Base-by-base conservation (phyloP, 768 basidiomycete species). In the Hericium rajendrae region DNA sequence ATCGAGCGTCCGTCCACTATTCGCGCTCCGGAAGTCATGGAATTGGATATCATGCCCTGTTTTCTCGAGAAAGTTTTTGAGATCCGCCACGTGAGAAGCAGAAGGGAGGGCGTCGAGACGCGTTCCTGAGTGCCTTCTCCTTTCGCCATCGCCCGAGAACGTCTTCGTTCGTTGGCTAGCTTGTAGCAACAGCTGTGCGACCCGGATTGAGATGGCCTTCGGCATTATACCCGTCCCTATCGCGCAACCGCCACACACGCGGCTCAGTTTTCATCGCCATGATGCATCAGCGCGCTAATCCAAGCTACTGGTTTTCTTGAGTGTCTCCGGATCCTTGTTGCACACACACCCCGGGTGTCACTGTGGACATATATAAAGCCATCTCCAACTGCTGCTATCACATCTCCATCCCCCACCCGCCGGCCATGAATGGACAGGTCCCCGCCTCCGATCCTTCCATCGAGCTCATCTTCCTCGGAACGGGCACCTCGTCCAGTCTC, bases 381-480 rank as follows among this genome's bases (percentile, higher is more conserved):
- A 32, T 32, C 32, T 32, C 32, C 6, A 32, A 32, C 32, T 32
- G 9, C 32, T 32, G 32, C 9, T 32, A 32, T 32, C 32, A 32
- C 6, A 32, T 32, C 32, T 32, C 32, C 32, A 32, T 8, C 32
- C 32, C 32, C 32, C 32, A 51, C 15, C 15, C 50, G 32, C 32
- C 32, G 32, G 32, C 32, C 32, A 32, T 32, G 32, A 9, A 32
- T 32, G 32, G 32, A 32, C 32, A 32, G 32, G 9, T 32, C 41
- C 24, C 41, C 24, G 24, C 24, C 53, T 58, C 61, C 54, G 54
- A 62, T 46, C 28, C 67, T 38, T 70, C 22, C 9, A 54, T 77
- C 55, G 88, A 92, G 67, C 71, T 91, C 62, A 83, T 93, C 57
- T 88, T 92, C 68, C 80, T 91, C 32, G 91, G 91, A 54, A 93